Conservation (phyloP, 1,284 basidiomycete genomes). For the Melampsora americana region DNA sequence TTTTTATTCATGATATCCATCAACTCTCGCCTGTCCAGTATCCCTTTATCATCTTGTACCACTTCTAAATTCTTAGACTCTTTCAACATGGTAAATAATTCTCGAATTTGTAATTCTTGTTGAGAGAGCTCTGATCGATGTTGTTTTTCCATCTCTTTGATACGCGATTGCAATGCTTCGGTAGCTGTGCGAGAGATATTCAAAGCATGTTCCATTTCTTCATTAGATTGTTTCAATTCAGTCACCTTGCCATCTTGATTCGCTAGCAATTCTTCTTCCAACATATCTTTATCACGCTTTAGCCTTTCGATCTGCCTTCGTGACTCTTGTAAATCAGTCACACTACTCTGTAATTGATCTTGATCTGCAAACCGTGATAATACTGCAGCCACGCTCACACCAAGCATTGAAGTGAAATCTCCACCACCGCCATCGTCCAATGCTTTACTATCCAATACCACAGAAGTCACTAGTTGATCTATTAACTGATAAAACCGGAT, state of each 20-base stretch:
- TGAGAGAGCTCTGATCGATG: slow-evolving; percentile 85
- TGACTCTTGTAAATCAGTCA: slow-evolving; percentile 71
- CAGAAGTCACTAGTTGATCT: slow-evolving; percentile 84
- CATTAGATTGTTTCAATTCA: slow-evolving; percentile 69
- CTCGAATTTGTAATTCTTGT: slow-evolving; percentile 86
- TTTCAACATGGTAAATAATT: slow-evolving; percentile 86
- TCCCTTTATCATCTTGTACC: slow-evolving; percentile 65
- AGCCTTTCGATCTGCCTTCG: slow-evolving; percentile 65
- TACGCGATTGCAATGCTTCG: slow-evolving; percentile 59
- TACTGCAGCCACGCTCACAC: slow-evolving; percentile 81
- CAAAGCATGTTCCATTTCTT: slow-evolving; percentile 75
- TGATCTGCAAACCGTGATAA: slow-evolving; percentile 88
- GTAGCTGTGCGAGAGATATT: slow-evolving; percentile 72
- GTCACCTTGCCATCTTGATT: slow-evolving; percentile 36
- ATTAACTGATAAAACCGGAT: slow-evolving; percentile 88
- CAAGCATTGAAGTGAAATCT: slow-evolving; percentile 79
- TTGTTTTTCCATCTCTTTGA: slow-evolving; percentile 72
- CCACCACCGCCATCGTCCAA: slow-evolving; percentile 61
- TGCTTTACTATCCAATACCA: slow-evolving; percentile 84
- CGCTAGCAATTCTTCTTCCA: slow-evolving; percentile 51
- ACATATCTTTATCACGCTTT: slow-evolving; percentile 68
- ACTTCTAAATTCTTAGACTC: slow-evolving; percentile 74
- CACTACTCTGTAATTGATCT: slow-evolving; percentile 73
- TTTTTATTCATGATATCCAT: slow-evolving; percentile 59
- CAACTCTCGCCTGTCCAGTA: slow-evolving; percentile 74